A percentile compares a stretch with the other conserved stretches of the same genome.
Conservation (phyloP, 257 asterid genomes). For the Nicotiana noctiflora region DNA sequence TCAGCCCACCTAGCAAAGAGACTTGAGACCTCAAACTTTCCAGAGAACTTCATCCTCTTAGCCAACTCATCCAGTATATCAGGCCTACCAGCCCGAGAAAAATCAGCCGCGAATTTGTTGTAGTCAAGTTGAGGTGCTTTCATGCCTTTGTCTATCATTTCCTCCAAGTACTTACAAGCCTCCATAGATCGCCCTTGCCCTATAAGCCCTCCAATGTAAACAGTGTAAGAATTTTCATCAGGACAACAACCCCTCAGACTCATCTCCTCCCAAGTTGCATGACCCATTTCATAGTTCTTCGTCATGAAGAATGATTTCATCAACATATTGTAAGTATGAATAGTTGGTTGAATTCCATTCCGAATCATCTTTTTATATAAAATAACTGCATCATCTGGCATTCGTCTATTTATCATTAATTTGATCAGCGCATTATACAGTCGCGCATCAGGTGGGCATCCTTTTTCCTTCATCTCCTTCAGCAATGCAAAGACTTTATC, state of each 20-base stretch:
- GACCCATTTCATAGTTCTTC: conserved; percentile 54
- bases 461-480: conserved; percentile 72
- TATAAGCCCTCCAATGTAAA: conserved; percentile 68
- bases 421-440: conserved; percentile 74
- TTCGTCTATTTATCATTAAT: conserved; percentile 51
- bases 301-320: conserved; percentile 60
- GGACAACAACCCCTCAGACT: conserved; percentile 72
- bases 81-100: conserved; percentile 44
- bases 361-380: conserved; percentile 73
- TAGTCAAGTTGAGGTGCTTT: conserved; percentile 65
- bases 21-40: conserved; percentile 48
- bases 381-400: conserved; percentile 76
- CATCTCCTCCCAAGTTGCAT: conserved; percentile 90
- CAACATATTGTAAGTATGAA: conserved; percentile 81
- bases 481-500: conserved; percentile 47
- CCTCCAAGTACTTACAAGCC: conserved; percentile 65
- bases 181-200: conserved; percentile 62
- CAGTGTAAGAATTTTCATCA: conserved; percentile 73
- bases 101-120: conserved; percentile 50
- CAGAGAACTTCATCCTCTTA: conserved; percentile 49
- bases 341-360: conserved; percentile 45
- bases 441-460: conserved; percentile 61
- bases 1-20: conserved; percentile 44
- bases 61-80: conserved; percentile 50
- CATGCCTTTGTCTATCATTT: conserved; percentile 90